Conservation (phyloP, 495 filamentous ascomycete species). For the Chaetomium cochliodes region DNA sequence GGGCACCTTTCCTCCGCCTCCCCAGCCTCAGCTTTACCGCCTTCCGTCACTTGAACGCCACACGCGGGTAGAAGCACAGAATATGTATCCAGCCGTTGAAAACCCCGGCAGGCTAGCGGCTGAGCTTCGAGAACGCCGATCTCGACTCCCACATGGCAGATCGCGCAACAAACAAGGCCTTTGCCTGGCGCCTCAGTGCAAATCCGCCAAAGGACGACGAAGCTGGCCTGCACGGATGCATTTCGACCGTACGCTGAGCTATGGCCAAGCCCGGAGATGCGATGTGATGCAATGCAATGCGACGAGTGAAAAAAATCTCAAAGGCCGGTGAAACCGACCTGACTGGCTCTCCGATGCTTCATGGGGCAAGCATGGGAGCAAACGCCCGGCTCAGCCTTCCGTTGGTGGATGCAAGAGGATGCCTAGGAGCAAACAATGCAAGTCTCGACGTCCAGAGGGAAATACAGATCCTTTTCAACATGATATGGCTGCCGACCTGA, state of each 20-base stretch:
- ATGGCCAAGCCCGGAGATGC: background rate
- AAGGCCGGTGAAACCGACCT: background rate
- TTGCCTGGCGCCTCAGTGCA: background rate
- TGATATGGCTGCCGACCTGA: constrained; percentile 21
- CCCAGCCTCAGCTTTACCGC: constrained; percentile 1
- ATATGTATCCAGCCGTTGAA: constrained; percentile 19
- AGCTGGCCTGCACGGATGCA: background rate
- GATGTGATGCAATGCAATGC: constrained; percentile 13
- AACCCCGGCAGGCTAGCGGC: constrained; percentile 12
- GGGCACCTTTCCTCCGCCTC: background rate
- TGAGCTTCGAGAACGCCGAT: constrained; percentile 30
- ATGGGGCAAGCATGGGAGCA: background rate
- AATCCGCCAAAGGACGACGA: background rate
- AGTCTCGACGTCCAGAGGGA: background rate
- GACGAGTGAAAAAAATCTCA: background rate
- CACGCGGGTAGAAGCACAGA: constrained; percentile 25
- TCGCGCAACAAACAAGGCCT: constrained; percentile 5
- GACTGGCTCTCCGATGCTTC: background rate
- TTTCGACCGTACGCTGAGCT: background rate
- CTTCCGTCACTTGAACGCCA: background rate
- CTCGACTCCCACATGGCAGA: constrained; percentile 22
- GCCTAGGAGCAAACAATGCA: background rate
- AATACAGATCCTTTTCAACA: background rate
- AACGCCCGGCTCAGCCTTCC: background rate
- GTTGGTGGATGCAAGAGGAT: background rate